Evolutionary conservation across 305 asterid species (phyloP), one percentile per base, ranked within the genome.

Genomic region (Coffea humblotiana): DNA sequence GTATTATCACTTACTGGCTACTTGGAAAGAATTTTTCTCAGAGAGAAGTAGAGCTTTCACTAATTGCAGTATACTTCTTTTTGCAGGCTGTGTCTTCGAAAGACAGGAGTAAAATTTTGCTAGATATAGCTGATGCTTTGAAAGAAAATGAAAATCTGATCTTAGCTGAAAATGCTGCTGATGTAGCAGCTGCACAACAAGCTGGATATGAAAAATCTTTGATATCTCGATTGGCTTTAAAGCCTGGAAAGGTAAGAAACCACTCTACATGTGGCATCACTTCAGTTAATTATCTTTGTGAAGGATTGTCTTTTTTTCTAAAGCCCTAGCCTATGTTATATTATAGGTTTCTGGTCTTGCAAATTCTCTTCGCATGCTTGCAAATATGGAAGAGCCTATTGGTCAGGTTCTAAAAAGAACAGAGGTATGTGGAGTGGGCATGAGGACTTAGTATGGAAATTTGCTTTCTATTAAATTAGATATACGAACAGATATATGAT

Each of bases 351-450:
- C 95, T 76, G 89, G 88, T 83, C 99, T 96, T 81, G 97, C 98
- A 80, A 93, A 90, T 78, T 89, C 99, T 69, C 84, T 94, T 80
- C 98, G 98, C 27, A 90, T 91, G 88, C 98, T 96, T 80, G 98
- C 99, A 67, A 91, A 93, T 76, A 93, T 96, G 98, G 96, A 94
- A 88, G 99, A 96, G 87, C 99, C 98, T 61, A 85, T 94, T 81
- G 99, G 99, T 75, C 93, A 91, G 79, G 88, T 93, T 85, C 82
- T 90, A 77, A 93, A 86, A 86, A 96, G 90, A 87, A 96, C 92
- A 25, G 97, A 93, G 97, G 97, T 92, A 85, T 73, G 80, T 67
- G 84, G 80, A 72, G 54, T 71, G 56, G 58, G 15, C 71, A 29
- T 52, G 21, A 37, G 35, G 69, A 16, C 68, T 43, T 58, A 61